Evolutionary conservation across 1,284 basidiomycete species (phyloP), one percentile per base, ranked within the genome.

Genomic region (Malassezia psittaci): DNA sequence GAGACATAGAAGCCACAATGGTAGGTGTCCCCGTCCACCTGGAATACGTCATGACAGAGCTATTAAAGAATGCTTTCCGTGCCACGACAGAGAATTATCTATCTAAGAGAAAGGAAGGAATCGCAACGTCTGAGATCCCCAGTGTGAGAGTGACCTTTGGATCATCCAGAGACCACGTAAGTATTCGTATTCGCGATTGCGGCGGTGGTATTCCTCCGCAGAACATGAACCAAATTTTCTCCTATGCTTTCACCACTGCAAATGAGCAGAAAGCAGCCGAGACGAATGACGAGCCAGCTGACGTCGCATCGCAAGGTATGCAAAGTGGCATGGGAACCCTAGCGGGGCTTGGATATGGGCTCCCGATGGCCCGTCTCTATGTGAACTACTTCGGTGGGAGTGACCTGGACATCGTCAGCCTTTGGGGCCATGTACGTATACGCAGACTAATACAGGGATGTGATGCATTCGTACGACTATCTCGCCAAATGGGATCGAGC

Each of bases 21-120:
- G 88, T 87, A 13, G 89, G 88, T 66, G 83, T 90, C 24, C 87
- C 88, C 3, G 85, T 88, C 0, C 90, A 93, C 69, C 80, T 91
- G 36, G 88, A 90, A 75, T 90, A 90, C 69, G 85, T 89, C 62
- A 78, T 89, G 61, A 76, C 73, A 15, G 75, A 76, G 62, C 61
- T 76, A 21, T 62, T 76, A n/a, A 91, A 91, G 76, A 91, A 91
- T 71, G 82, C 87, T 0, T 93, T 88, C 76, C 84, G 89, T 24
- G 89, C 89, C 5, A 90, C 87, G 0, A 67, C 66, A 7, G 72
- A 74, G 44, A 61, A 52, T 16, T 62, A 54, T 16, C 54, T 62
- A 19, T 39, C 41, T 34, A 48, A 16, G 24, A 24, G 35, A 13
- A 24, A 21, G 7, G 32, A 16, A 13, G 49, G 44, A 2, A 29